Evolutionary conservation across 1,284 basidiomycete genomes (phyloP), one percentile per base, ranked within the genome.

Genomic region (Mycosarcoma maydis): DNA sequence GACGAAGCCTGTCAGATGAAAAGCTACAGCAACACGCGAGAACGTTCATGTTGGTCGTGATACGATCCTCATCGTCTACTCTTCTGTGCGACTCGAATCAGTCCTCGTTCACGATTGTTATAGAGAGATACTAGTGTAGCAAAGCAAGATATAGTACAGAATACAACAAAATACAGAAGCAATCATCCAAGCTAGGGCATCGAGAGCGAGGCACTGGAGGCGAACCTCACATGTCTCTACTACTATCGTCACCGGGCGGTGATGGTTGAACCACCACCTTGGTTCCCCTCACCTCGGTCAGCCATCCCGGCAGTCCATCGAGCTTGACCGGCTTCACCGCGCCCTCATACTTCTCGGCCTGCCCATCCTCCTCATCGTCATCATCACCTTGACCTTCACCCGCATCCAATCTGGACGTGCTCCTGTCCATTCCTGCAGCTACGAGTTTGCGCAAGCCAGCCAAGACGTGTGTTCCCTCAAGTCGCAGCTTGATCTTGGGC

Each of bases 381-480:
- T 22, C 62, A 14, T 49, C 37, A 4, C 57, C 67, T 10, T 49
- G 62, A 2, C 4, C 54, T 17, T 60, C 48, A 5, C 51, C 67
- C 8, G 48, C 57, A 41, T 70, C 53, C 38, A 60, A 39, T 20
- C 60, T 42, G 16, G 30, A 13, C 22, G 67, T 70, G 24, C 37
- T 37, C 19, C 68, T 40, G 38, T 73, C 67, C 70, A 75, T 55
- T 1, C 73, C 73, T 13, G 59, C 34, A 11, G 47, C 52, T 4
- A 76, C 69, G n/a, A 76, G 30, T 43, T 62, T 72, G 13, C 74
- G 49, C 46, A 76, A 29, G 9, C 74, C 74, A 1, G 65, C 70
- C 19, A 73, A 37, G 4, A 76, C 66, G 23, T 76, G 74, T 3
- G 52, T 73, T 0, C 74, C 74, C 14, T 75, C 61, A 13, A 76